Conservation (phyloP, 148 eudicot species). For the Agrostemma githago region DNA sequence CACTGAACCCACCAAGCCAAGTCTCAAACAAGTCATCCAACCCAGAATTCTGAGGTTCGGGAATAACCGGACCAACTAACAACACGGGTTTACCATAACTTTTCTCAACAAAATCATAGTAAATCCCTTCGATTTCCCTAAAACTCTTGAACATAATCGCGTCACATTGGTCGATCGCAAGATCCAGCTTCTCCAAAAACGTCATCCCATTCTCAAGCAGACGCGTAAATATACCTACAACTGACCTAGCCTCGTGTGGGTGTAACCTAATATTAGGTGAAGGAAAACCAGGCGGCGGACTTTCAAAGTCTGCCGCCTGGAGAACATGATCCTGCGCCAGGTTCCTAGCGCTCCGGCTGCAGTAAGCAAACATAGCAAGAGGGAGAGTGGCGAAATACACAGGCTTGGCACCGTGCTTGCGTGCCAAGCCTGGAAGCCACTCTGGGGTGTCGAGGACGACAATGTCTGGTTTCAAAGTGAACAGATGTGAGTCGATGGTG, state of each 20-base stretch:
- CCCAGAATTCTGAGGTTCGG: conserved; percentile 19
- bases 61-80: conserved; percentile 36
- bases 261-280: not conserved
- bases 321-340: not conserved
- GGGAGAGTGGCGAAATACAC: conserved; percentile 8
- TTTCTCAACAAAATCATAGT: conserved; percentile 20
- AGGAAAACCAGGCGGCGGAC: conserved; percentile 17
- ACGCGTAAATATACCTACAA: not conserved
- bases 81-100: conserved; percentile 8
- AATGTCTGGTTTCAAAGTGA: conserved; percentile 25
- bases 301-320: not conserved
- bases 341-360: not conserved
- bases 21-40: conserved; percentile 29
- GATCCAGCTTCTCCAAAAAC: not conserved
- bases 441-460: conserved; percentile 33
- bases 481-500: conserved; percentile 18
- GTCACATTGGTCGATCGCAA: conserved; percentile 2
- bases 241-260: conserved; percentile 6
- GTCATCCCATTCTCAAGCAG: conserved; percentile 13
- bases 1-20: conserved; percentile 31
- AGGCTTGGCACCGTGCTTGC: conserved; percentile 23
- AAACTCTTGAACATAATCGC: conserved; percentile 24
- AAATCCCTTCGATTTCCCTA: conserved; percentile 30
- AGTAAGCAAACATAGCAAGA: conserved; percentile 9
- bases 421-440: conserved; percentile 40